A percentile compares a stretch with the other conserved stretches of the same genome.
Evolutionary conservation across 805 yeast species (phyloP).

Genomic region (Suhomyces xylopsoci): DNA sequence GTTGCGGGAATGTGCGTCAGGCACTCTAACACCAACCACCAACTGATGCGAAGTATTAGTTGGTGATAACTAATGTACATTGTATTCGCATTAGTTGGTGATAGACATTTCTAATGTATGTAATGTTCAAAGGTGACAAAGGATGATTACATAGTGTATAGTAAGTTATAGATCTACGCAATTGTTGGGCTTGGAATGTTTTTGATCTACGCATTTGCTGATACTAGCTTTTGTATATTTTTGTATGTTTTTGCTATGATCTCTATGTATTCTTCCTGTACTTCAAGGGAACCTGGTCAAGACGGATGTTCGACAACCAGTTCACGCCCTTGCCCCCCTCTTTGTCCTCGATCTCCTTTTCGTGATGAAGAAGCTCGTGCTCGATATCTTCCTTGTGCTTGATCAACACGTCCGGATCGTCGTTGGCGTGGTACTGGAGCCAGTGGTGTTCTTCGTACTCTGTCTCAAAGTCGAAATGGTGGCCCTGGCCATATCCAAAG

Average conservation of each 20-base stretch:
- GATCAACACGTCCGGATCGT: conserved; percentile 76
- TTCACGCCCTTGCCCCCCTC: conserved; percentile 18
- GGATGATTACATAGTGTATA: no score
- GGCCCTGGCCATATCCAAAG: conserved; percentile 90
- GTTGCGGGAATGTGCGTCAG: conserved; percentile 64
- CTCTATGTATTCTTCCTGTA: conserved; percentile 11
- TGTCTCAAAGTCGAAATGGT: conserved; percentile 88
- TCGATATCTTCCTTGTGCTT: conserved; percentile 89
- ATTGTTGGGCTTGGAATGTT: no score
- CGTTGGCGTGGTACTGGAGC: conserved; percentile 71
- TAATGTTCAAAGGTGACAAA: no score
- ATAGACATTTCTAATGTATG: no score
- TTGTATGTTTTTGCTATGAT: no score
- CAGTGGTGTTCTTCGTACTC: conserved; percentile 96
- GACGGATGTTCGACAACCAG: conserved; percentile 27
- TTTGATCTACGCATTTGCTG: no score
- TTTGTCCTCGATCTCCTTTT: conserved; percentile 72
- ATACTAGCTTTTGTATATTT: no score
- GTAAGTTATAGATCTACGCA: no score
- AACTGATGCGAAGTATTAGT: background rate
- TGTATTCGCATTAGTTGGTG: no score
- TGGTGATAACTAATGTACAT: no score
- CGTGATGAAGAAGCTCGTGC: conserved; percentile 81
- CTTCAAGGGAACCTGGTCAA: conserved; percentile 32
- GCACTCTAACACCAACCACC: conserved; percentile 13